Evolutionary conservation across 805 yeast genomes (phyloP).

Genomic region (Peterozyma xylosa): DNA sequence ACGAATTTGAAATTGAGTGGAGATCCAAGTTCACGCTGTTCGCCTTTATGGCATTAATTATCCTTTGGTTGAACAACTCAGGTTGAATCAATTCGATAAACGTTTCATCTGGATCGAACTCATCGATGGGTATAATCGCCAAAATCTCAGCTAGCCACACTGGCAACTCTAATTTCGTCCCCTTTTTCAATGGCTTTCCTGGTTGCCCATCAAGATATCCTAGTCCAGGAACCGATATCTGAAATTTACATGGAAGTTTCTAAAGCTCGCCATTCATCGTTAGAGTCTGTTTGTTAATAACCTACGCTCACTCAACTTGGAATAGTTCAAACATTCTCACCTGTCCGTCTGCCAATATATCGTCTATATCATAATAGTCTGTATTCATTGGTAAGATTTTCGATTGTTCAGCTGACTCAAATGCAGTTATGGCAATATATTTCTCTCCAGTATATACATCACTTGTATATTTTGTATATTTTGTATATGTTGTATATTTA

Average conservation of each 20-base stretch:
- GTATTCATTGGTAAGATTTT: conserved; percentile 5
- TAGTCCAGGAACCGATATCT: conserved; percentile 73
- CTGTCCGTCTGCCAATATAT: conserved; percentile 61
- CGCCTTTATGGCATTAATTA: conserved; percentile 76
- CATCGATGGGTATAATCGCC: conserved; percentile 38
- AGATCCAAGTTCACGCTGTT: conserved; percentile 61
- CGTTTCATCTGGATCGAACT: conserved; percentile 26
- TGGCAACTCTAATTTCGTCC: conserved; percentile 70
- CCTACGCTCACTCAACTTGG: background rate
- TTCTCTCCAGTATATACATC: no score
- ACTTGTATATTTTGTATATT: no score
- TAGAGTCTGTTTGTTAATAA: background rate
- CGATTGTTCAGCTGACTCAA: no score
- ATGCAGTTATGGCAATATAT: no score
- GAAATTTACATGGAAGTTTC: conserved; percentile 74
- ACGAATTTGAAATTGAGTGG: conserved; percentile 58
- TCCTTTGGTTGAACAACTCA: conserved; percentile 53
- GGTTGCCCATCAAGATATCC: conserved; percentile 82
- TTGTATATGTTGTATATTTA: no score
- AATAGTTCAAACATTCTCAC: conserved; percentile 17
- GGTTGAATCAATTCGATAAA: conserved; percentile 70
- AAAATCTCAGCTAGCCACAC: conserved; percentile 81
- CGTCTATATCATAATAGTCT: conserved; percentile 69
- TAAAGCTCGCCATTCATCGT: conserved; percentile 10
- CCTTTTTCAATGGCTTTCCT: conserved; percentile 48